Conservation (phyloP, 768 basidiomycete genomes). For the Auricularia sp. region DNA sequence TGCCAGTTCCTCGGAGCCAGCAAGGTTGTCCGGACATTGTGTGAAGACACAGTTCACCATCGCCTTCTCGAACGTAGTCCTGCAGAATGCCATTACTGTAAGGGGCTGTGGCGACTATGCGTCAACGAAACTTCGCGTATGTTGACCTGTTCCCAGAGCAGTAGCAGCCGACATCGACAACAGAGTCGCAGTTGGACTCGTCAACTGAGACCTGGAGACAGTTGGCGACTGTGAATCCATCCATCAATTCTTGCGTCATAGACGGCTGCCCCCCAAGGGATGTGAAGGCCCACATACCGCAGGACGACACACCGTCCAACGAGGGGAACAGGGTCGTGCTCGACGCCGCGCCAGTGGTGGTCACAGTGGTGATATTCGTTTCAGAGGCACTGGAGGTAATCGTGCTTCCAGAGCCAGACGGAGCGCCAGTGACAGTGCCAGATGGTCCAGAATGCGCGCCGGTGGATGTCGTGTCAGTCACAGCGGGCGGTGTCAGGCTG, state of each 20-base stretch:
- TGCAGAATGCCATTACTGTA: background rate
- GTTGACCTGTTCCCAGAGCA: slow-evolving; percentile 27
- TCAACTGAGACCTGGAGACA: slow-evolving; percentile 33
- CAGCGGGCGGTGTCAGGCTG: background rate
- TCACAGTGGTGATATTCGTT: background rate
- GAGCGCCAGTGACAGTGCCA: background rate
- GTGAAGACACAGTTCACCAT: slow-evolving; percentile 29
- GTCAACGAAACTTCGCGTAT: slow-evolving; percentile 9
- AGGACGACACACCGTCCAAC: background rate
- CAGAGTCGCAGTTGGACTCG: slow-evolving; percentile 31
- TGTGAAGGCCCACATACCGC: background rate
- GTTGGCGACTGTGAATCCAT: slow-evolving; percentile 26
- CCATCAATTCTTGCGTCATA: background rate
- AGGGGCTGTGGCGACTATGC: too few species aligned
- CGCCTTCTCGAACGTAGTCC: slow-evolving; percentile 24
- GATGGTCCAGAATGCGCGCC: background rate
- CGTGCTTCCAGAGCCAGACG: background rate
- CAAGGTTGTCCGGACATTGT: slow-evolving; percentile 28
- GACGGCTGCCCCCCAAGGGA: background rate
- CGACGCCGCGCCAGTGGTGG: background rate
- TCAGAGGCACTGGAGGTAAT: background rate
- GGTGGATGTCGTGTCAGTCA: background rate
- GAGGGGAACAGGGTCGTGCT: background rate
- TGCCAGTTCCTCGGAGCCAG: slow-evolving; percentile 32
- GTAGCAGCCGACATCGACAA: slow-evolving; percentile 41